Percentiles rank a stretch among this genome's conserved stretches.
Conservation (phyloP, 495 filamentous ascomycete species). For the Neurospora sublineolata region DNA sequence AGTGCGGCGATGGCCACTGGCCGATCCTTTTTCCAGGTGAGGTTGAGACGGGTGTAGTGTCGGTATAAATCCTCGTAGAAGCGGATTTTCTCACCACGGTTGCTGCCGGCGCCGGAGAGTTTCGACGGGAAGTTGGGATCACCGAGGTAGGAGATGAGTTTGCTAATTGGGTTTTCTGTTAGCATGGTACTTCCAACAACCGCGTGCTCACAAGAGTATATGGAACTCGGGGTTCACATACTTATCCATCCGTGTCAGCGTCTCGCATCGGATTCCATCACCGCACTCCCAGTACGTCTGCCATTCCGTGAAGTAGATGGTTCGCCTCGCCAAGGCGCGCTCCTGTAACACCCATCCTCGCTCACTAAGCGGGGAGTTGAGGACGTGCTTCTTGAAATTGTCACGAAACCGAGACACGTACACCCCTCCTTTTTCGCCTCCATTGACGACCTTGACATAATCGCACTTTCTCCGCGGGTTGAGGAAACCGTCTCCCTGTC, state of each 20-base stretch:
- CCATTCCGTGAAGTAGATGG: constrained; percentile 29
- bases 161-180: constrained; percentile 6
- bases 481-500: constrained; percentile 20
- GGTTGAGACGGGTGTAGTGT: constrained; percentile 18
- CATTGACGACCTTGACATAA: no score
- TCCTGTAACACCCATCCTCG: constrained; percentile 36
- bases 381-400: constrained; percentile 24
- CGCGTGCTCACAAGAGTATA: no score
- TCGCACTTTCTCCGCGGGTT: no score
- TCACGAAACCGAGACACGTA: constrained; percentile 21
- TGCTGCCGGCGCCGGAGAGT: constrained; percentile 4
- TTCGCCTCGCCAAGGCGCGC: constrained; percentile 25
- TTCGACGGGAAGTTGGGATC: constrained; percentile 27
- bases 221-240: no score
- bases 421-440: no score
- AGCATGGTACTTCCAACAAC: no score
- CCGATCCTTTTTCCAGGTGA: no score
- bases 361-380: constrained; percentile 19
- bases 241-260: no score
- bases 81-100: constrained; percentile 11
- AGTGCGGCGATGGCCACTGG: no score
- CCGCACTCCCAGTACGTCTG: constrained; percentile 37
- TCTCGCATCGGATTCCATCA: no score
- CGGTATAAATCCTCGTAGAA: constrained; percentile 20
- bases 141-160: constrained; percentile 21